phyloP scores from a whole-genome alignment of 164 flowering plant genomes.

The Malania oleifera region DNA sequence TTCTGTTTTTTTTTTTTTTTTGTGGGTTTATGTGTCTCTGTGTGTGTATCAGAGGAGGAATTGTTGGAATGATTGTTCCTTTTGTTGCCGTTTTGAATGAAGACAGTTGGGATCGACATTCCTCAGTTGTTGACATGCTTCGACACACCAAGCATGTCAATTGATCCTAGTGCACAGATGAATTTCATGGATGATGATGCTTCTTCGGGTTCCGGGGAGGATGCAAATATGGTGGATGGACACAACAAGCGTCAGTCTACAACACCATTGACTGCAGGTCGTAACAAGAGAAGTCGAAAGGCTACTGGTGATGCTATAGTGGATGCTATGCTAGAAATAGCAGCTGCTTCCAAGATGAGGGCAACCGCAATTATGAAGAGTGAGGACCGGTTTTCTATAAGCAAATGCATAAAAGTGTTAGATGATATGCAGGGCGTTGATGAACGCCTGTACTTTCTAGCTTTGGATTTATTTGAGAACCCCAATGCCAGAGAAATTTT shows the following conservation, averaged over 20 bases:
- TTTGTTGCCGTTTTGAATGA: slow-evolving; percentile 21
- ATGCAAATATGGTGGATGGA: slow-evolving; percentile 54
- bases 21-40: too few relatives aligned
- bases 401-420: slow-evolving; percentile 62
- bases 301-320: slow-evolving; percentile 64
- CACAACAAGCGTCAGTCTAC: slow-evolving; percentile 45
- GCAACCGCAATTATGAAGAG: slow-evolving; percentile 56
- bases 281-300: slow-evolving; percentile 63
- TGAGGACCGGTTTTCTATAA: slow-evolving; percentile 63
- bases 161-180: slow-evolving; percentile 32
- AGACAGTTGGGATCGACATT: slow-evolving; percentile 18
- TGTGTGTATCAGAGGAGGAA: too few relatives aligned
- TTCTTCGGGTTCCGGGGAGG: slow-evolving; percentile 70
- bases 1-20: too few relatives aligned
- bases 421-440: slow-evolving; percentile 72
- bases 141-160: slow-evolving; percentile 36
- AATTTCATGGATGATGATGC: slow-evolving; percentile 49
- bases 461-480: slow-evolving; percentile 67
- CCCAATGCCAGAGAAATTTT: slow-evolving; percentile 63
- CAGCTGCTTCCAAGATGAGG: slow-evolving; percentile 75
- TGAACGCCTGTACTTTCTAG: slow-evolving; percentile 49
- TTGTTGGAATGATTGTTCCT: slow-evolving; percentile 15
- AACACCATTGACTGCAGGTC: slow-evolving; percentile 38
- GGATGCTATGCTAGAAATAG: slow-evolving; percentile 77
- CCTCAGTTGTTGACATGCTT: slow-evolving; percentile 15